phyloP scores from a whole-genome alignment of 176 grass and related monocot genomes.

The Dactylis glomerata region DNA sequence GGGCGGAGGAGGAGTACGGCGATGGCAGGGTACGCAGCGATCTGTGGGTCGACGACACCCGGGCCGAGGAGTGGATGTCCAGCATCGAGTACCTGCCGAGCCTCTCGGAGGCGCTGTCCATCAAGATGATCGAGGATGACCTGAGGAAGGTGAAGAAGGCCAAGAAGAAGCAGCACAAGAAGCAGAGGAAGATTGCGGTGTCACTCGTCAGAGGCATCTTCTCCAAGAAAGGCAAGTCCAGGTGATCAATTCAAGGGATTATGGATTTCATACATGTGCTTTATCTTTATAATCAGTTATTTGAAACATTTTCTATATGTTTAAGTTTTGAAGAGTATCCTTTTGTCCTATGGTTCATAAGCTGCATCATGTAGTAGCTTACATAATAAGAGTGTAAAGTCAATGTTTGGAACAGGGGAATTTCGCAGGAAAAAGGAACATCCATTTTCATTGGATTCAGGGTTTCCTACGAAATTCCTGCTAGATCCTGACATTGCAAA shows the following conservation, averaged over 20 bases:
- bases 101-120: conserved; percentile 48
- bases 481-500: neutral
- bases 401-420: neutral
- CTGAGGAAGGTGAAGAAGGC: conserved; percentile 15
- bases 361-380: conserved; percentile 12
- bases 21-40: conserved; percentile 40
- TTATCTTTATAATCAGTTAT: neutral
- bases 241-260: conserved; percentile 15
- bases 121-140: conserved; percentile 56
- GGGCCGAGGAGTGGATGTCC: conserved; percentile 49
- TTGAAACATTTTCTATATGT: neutral
- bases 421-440: neutral
- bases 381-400: neutral
- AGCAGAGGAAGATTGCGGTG: conserved; percentile 23
- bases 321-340: neutral
- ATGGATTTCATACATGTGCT: neutral
- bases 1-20: neutral
- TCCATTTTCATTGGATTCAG: neutral
- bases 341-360: conserved; percentile 12
- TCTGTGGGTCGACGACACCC: conserved; percentile 40
- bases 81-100: conserved; percentile 54
- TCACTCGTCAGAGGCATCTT: conserved; percentile 36
- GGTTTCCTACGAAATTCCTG: conserved; percentile 4
- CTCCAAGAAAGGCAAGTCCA: conserved; percentile 46
- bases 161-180: conserved; percentile 13